phyloP scores from a whole-genome alignment of 2,329 filamentous ascomycete genomes.

The Macroventuria anomochaeta region DNA sequence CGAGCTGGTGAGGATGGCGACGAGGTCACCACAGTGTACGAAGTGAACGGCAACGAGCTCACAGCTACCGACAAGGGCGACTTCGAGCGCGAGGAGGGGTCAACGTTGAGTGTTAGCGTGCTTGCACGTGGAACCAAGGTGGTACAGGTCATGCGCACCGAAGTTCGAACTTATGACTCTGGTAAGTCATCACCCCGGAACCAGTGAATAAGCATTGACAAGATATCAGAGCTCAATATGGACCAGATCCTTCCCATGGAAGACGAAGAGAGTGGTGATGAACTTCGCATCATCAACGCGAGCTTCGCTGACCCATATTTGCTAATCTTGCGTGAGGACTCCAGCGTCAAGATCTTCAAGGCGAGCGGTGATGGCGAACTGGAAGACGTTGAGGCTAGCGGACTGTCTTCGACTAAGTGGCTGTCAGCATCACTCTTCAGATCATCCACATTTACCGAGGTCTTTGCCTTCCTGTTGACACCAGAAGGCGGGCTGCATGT shows the following conservation, averaged over 20 bases:
- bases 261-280: conserved; percentile 79
- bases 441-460: conserved; percentile 63
- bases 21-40: conserved; percentile 80
- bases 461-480: conserved; percentile 79
- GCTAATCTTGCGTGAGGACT: conserved; percentile 82
- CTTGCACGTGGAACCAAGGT: conserved; percentile 82
- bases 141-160: conserved; percentile 84
- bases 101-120: conserved; percentile 83
- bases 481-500: conserved; percentile 77
- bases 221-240: conserved; percentile 73
- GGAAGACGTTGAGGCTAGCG: conserved; percentile 75
- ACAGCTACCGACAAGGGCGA: conserved; percentile 82
- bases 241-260: conserved; percentile 91
- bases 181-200: conserved; percentile 62
- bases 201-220: background rate
- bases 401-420: conserved; percentile 72
- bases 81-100: conserved; percentile 87
- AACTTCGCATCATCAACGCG: conserved; percentile 77
- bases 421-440: conserved; percentile 81
- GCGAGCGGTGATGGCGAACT: conserved; percentile 83
- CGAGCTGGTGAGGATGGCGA: conserved; percentile 69
- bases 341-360: conserved; percentile 77
- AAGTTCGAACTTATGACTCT: conserved; percentile 89
- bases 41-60: conserved; percentile 74
- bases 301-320: conserved; percentile 89